Base-by-base conservation (phyloP, 2,329 filamentous ascomycete species). In the Albophoma yamanashiensis region DNA sequence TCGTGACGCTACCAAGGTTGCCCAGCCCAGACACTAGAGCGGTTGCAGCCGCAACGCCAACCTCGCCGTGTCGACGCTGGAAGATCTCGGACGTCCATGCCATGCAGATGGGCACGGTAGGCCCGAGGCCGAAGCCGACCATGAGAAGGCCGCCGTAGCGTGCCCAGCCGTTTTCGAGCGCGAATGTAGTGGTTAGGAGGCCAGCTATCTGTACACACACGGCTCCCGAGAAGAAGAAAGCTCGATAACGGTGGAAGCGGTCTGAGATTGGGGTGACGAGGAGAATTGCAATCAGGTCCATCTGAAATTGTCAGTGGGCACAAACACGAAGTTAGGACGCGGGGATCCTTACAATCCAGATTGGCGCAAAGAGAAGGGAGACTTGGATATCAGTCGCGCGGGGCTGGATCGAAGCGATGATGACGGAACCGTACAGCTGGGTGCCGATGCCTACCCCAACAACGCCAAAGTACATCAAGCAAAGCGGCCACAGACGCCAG, bases 391-490 rank as follows among this genome's bases (percentile, higher is more conserved):
- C 85, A 3, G 83, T 90, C 61, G 95, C 85, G 0, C 76, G 75
- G 0, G 89, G 84, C 69, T 92, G 86, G 68, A 94, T 94, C 12
- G 86, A 84, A 20, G 83, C 81, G 67, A 96, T 94, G 67, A 96
- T 96, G 64, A 96, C 85, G 3, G 88, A 93, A 39, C 89, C 90
- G 69, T 96, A 96, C 55, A 89, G 84, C 74, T 96, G 91, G 0
- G 91, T 92, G 53, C 91, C 92, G 63, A 96, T 96, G 11, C 92
- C 92, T 3, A 96, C 92, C 27, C 92, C 92, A 1, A 96, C 92
- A 3, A 96, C 92, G 25, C 92, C 92, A 75, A 96, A 96, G 75
- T 96, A 96, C 92, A 96, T 96, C 58, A 96, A 70, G 1, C 88
- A 81, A 65, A 96, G 74, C 1, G 92, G 92, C 89, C 91, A 96